Evolutionary conservation across 2,329 filamentous ascomycete species (phyloP).

Genomic region (Juglanconis oblonga): DNA sequence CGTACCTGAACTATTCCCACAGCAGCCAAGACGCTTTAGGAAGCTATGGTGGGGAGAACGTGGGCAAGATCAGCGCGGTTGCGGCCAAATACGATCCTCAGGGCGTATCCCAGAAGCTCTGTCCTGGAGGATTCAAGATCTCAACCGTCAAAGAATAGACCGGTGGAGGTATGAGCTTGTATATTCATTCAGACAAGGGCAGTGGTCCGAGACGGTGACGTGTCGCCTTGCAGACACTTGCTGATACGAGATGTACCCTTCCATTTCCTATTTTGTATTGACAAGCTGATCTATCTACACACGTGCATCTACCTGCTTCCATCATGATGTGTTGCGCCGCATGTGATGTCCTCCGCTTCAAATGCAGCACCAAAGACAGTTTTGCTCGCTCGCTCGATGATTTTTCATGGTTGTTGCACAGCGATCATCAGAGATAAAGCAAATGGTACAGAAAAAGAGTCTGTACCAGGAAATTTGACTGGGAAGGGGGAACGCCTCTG

Average conservation of each 20-base stretch:
- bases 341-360: background rate
- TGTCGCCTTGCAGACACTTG: too few relatives aligned
- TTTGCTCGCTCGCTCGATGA: constrained; percentile 10
- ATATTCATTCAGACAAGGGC: too few relatives aligned
- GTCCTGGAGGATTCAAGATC: background rate
- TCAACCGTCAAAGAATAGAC: background rate
- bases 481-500: too few relatives aligned
- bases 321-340: background rate
- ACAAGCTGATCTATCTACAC: constrained; percentile 7
- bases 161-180: too few relatives aligned
- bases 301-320: background rate
- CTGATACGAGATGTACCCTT: too few relatives aligned
- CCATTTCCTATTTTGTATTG: too few relatives aligned
- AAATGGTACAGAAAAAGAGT: background rate
- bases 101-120: background rate
- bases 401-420: background rate
- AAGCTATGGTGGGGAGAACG: background rate
- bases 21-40: background rate
- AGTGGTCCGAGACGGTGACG: too few relatives aligned
- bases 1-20: background rate
- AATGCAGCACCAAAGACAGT: constrained; percentile 9
- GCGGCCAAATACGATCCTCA: background rate
- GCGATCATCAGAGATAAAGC: background rate
- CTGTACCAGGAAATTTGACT: background rate
- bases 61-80: background rate